phyloP scores from a whole-genome alignment of 768 basidiomycete species.

The Neoboletus subvelutipes region DNA sequence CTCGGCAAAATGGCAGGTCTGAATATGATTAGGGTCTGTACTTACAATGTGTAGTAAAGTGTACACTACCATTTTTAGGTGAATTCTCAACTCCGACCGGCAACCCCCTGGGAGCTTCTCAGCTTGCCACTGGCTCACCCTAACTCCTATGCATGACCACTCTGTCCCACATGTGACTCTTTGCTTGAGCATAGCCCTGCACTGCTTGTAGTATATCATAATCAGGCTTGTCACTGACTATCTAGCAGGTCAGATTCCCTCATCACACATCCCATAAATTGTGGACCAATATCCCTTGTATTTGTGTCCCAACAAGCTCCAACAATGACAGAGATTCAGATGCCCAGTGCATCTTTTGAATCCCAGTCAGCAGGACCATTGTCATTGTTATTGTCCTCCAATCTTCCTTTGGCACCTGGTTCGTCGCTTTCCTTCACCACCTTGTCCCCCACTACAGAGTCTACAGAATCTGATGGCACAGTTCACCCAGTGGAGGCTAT shows the following conservation, averaged over 20 bases:
- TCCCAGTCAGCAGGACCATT: not conserved
- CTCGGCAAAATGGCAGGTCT: too few relatives aligned
- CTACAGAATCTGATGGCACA: conserved; percentile 25
- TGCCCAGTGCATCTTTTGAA: not conserved
- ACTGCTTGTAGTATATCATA: too few relatives aligned
- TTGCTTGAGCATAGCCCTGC: too few relatives aligned
- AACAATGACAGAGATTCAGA: not conserved
- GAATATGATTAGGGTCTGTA: too few relatives aligned
- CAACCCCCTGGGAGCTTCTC: too few relatives aligned
- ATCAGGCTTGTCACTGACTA: too few relatives aligned
- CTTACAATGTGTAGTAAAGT: too few relatives aligned
- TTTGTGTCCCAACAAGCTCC: not conserved
- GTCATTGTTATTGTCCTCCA: not conserved
- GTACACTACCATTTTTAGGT: too few relatives aligned
- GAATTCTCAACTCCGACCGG: too few relatives aligned
- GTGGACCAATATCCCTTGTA: not conserved
- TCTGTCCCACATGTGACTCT: too few relatives aligned
- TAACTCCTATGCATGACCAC: too few relatives aligned
- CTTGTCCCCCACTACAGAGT: not conserved
- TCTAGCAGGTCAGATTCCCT: not conserved
- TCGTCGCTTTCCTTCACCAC: not conserved
- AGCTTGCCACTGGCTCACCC: too few relatives aligned
- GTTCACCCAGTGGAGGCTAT: conserved; percentile 26
- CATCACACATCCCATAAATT: not conserved
- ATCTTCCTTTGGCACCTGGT: not conserved